Base-by-base conservation (phyloP, 1,284 basidiomycete genomes). In the Naganishia sp. region DNA sequence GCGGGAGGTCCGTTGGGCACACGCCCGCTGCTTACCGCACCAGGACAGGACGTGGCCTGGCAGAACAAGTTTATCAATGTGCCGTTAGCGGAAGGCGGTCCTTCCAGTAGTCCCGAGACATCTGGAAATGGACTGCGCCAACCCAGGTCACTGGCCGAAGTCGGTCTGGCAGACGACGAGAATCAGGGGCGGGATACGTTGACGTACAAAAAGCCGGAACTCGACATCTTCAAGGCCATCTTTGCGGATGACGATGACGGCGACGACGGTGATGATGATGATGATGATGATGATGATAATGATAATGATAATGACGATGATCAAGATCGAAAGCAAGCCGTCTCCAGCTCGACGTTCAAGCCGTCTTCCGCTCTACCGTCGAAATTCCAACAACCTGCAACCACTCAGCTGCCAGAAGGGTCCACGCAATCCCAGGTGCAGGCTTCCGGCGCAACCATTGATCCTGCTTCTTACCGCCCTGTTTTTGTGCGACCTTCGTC, bases 211-310 rank as follows among this genome's bases (percentile, higher is more conserved):
- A 86, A 90, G 52, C 95, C 95, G 1, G 82, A 87, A 2, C 90
- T 93, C 83, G 90, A 94, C 74, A 87, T 98, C 46, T 98, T 97
- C 84, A 95, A 95, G 77, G 92, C 92, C 1, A 94, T 94, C 69
- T 94, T 94, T 75, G 91, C 90, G 6, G 91, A 89, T 75, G 92
- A 94, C 69, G 90, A 90, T 57, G 90, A 92, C 73, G 88, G 88
- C 55, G 87, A 86, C 23, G 88, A 87, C 21, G 86, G 86, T 0
- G 89, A 89, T 6, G 75, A 77, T 1, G 75, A 75, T 4, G 76
- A 76, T 3, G 83, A 72, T 6, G 68, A 81, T 2, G 82, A 78
- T 16, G 75, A 68, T 11, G 36, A 13, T 15, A 42, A 42, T 54
- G 36, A 13, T 15, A 42, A 42, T 54, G 21, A 28, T 28, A 28